phyloP scores from a whole-genome alignment of 2,329 filamentous ascomycete genomes.

The Parastagonospora nodorum region DNA sequence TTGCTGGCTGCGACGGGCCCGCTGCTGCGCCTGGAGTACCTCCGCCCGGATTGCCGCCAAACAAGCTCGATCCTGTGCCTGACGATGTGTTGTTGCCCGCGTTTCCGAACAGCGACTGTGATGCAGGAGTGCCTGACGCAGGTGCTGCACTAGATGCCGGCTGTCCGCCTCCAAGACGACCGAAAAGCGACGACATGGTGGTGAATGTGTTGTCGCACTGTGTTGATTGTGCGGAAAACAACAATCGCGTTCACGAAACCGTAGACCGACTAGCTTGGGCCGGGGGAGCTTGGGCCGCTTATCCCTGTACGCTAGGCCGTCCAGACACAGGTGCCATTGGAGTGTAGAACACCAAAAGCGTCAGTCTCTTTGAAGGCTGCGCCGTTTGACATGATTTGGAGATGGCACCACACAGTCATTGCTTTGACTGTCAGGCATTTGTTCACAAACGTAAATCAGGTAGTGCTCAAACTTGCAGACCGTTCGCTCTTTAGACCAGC shows the following conservation, averaged over 20 bases:
- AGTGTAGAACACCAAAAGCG: no score
- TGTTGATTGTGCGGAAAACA: slow-evolving; percentile 38
- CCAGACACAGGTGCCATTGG: no score
- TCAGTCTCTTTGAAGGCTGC: no score
- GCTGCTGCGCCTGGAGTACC: slow-evolving; percentile 29
- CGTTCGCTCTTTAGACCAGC: background rate
- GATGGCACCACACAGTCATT: background rate
- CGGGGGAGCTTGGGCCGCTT: background rate
- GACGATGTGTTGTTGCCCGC: slow-evolving; percentile 23
- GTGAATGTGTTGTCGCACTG: slow-evolving; percentile 20
- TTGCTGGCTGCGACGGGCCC: slow-evolving; percentile 33
- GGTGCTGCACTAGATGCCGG: slow-evolving; percentile 35
- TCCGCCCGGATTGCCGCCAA: slow-evolving; percentile 31
- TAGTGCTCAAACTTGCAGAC: background rate
- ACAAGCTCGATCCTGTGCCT: slow-evolving; percentile 33
- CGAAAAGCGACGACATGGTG: slow-evolving; percentile 43
- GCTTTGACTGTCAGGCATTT: background rate
- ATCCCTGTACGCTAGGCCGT: background rate
- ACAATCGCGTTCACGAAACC: slow-evolving; percentile 21
- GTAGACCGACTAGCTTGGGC: background rate
- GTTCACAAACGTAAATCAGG: background rate
- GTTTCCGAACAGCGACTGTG: slow-evolving; percentile 14
- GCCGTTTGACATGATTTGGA: background rate
- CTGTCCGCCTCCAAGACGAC: slow-evolving; percentile 33
- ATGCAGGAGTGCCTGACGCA: slow-evolving; percentile 15